These are phyloP conservation scores for Kwoniella sp. DNA, from an alignment of 768 basidiomycete genomes.

Conservation along the genomic window DNA sequence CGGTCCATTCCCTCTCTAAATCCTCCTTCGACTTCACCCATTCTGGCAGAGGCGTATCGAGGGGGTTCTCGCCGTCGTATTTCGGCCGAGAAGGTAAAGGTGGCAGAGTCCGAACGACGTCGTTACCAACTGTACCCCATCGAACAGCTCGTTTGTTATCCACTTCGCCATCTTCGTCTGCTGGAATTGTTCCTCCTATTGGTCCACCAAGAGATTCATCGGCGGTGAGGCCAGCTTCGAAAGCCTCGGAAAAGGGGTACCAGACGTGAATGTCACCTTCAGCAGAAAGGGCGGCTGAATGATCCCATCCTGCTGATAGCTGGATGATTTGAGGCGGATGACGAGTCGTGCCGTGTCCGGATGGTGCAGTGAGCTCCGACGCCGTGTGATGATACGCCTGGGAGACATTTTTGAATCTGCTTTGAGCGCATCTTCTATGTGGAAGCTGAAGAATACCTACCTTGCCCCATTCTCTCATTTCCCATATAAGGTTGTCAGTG, in stretches of 20 bases:
- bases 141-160: slow-evolving; percentile 30
- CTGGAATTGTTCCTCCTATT: neutral
- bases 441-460: slow-evolving; percentile 20
- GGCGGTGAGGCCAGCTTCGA: slow-evolving; percentile 28
- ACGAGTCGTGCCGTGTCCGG: slow-evolving; percentile 28
- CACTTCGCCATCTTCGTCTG: slow-evolving; percentile 15
- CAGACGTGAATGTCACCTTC: slow-evolving; percentile 41
- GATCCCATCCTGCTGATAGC: slow-evolving; percentile 45
- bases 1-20: slow-evolving; percentile 28
- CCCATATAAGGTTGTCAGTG: slow-evolving; percentile 50
- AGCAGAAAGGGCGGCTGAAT: slow-evolving; percentile 44
- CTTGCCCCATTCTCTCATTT: slow-evolving; percentile 39
- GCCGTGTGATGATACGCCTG: slow-evolving; percentile 50
- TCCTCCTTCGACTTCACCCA: slow-evolving; percentile 11
- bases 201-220: slow-evolving; percentile 27
- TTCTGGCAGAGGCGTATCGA: neutral
- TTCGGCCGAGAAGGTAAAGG: slow-evolving; percentile 21
- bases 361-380: slow-evolving; percentile 32
- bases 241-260: slow-evolving; percentile 41
- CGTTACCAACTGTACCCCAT: slow-evolving; percentile 41
- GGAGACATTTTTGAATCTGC: no score
- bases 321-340: slow-evolving; percentile 38
- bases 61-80: neutral
- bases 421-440: no score
- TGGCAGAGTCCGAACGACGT: slow-evolving; percentile 28